A percentile compares a stretch with the other conserved stretches of the same genome.
Evolutionary conservation across 2,329 filamentous ascomycete genomes (phyloP).

Genomic region (Alternaria rosae): DNA sequence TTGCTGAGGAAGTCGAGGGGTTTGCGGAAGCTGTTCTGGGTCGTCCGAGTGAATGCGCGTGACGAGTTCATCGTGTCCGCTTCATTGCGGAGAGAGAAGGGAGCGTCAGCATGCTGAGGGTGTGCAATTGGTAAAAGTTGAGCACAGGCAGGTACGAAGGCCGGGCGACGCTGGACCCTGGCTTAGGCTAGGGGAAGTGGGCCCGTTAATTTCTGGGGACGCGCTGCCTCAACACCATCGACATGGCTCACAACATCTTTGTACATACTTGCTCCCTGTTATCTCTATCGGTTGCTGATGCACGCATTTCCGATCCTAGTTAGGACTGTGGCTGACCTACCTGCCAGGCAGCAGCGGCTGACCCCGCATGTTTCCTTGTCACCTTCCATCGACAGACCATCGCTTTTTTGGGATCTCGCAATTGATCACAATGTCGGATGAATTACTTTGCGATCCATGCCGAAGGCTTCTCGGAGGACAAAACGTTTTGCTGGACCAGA

Average conservation of each 20-base stretch:
- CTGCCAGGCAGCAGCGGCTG: neutral
- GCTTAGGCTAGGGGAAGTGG: conserved; percentile 12
- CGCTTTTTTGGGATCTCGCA: neutral
- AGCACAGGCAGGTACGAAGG: conserved; percentile 25
- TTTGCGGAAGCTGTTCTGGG: conserved; percentile 42
- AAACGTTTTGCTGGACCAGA: neutral
- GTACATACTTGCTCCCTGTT: too few species aligned
- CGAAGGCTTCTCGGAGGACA: neutral
- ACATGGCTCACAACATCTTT: conserved; percentile 27
- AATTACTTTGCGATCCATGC: neutral
- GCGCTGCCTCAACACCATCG: conserved; percentile 43
- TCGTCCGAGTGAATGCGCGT: conserved; percentile 43
- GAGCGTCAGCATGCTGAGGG: conserved; percentile 20
- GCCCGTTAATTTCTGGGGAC: conserved; percentile 1
- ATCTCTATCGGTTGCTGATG: too few species aligned
- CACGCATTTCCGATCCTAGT: neutral
- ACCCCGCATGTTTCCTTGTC: neutral
- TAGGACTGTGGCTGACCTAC: neutral
- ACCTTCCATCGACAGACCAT: neutral
- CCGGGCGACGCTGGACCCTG: conserved; percentile 14
- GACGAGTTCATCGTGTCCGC: conserved; percentile 44
- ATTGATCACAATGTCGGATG: neutral
- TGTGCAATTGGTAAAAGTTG: conserved; percentile 16
- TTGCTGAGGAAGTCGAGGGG: conserved; percentile 48
- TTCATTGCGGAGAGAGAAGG: conserved; percentile 34